Conservation (phyloP, 306 rosid species). For the Astragalus glycyphyllos region DNA sequence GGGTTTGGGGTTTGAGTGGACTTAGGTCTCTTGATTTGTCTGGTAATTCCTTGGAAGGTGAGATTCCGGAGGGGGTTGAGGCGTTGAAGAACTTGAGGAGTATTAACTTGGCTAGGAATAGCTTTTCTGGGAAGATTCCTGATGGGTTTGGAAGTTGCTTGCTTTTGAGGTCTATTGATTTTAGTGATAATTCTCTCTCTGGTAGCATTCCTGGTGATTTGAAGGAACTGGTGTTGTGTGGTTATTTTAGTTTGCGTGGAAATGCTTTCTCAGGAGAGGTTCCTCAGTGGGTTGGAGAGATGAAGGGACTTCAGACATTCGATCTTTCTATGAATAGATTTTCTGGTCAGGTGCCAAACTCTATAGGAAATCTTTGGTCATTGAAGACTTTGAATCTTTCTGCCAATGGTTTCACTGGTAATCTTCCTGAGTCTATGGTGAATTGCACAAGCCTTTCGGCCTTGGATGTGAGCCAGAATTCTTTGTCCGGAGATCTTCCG, state of each 20-base stretch:
- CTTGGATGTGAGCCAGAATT: constrained; percentile 76
- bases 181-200: constrained; percentile 74
- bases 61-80: constrained; percentile 60
- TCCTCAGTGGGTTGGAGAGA: constrained; percentile 83
- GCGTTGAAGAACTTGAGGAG: constrained; percentile 74
- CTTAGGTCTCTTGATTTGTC: constrained; percentile 84
- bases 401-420: constrained; percentile 70
- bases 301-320: constrained; percentile 74
- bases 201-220: constrained; percentile 73
- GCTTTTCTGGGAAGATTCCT: constrained; percentile 72
- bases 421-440: constrained; percentile 69
- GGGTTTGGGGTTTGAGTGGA: constrained; percentile 79
- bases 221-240: constrained; percentile 68
- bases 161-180: constrained; percentile 87
- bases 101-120: constrained; percentile 67
- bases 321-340: constrained; percentile 78
- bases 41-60: constrained; percentile 74
- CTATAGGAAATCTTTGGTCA: constrained; percentile 67
- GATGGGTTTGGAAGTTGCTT: constrained; percentile 84
- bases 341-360: constrained; percentile 72
- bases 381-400: constrained; percentile 76
- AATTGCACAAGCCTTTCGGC: constrained; percentile 63
- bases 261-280: constrained; percentile 76
- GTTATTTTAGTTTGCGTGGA: constrained; percentile 57
- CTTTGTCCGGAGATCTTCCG: constrained; percentile 76